Evolutionary conservation across 116 monocot genomes (phyloP).

Genomic region (Posidonia oceanica): DNA sequence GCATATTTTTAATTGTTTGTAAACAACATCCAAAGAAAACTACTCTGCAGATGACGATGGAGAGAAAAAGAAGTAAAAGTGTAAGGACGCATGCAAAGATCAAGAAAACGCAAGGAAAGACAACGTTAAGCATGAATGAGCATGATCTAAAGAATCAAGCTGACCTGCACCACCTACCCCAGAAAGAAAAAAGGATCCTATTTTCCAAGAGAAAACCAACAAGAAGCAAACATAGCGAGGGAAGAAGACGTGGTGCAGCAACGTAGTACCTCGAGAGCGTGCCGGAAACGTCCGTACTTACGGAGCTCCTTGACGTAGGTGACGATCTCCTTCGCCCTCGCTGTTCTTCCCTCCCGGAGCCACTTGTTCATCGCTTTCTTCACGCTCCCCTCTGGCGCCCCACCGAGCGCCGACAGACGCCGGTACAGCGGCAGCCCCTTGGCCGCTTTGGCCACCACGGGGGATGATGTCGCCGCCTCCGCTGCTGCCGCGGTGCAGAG

Average conservation of each 20-base stretch:
- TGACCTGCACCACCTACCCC: too few species aligned
- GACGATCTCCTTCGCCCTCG: conserved; percentile 14
- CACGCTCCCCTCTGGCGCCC: conserved; percentile 35
- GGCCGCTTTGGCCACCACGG: background rate
- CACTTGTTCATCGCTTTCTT: conserved; percentile 40
- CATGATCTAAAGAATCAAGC: too few species aligned
- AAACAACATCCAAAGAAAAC: too few species aligned
- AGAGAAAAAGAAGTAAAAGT: too few species aligned
- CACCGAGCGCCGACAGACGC: conserved; percentile 33
- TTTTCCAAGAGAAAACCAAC: background rate
- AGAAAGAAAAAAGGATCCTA: too few species aligned
- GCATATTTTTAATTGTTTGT: too few species aligned
- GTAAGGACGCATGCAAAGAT: too few species aligned
- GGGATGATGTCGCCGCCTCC: background rate
- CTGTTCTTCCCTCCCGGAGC: conserved; percentile 28
- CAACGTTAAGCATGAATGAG: too few species aligned
- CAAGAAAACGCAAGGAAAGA: too few species aligned
- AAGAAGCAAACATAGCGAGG: background rate
- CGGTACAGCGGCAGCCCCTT: conserved; percentile 28
- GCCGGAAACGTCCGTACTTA: conserved; percentile 21
- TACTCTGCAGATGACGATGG: too few species aligned
- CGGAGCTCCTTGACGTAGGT: conserved; percentile 38
- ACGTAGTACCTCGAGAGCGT: conserved; percentile 32
- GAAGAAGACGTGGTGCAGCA: background rate
- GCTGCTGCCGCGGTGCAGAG: conserved; percentile 7